These are phyloP conservation scores for Boletus patriciae DNA, from an alignment of 768 basidiomycete genomes.

Conservation along the genomic window DNA sequence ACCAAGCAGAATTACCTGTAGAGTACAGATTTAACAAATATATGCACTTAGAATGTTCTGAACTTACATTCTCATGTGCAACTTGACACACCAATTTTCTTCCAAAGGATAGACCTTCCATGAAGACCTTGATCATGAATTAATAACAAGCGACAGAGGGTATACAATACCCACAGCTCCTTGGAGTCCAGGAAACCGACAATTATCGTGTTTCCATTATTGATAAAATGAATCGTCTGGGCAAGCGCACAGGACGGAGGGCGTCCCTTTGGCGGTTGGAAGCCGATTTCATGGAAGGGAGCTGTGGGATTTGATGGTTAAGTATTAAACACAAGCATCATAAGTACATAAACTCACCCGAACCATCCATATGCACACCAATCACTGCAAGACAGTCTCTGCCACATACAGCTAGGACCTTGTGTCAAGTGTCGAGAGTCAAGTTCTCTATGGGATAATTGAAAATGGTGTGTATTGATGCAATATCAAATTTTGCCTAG, in stretches of 20 bases:
- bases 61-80: not conserved
- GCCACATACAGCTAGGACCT: not conserved
- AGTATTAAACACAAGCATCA: too few relatives aligned
- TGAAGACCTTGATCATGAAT: too few relatives aligned
- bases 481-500: not conserved
- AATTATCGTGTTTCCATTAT: not conserved
- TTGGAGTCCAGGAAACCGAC: not conserved
- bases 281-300: not conserved
- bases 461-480: not conserved
- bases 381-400: too few relatives aligned
- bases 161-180: not conserved
- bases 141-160: too few relatives aligned
- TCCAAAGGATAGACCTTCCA: not conserved
- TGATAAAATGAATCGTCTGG: not conserved
- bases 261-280: not conserved
- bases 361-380: too few relatives aligned
- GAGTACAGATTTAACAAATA: too few relatives aligned
- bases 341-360: too few relatives aligned
- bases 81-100: not conserved
- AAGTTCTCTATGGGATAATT: not conserved
- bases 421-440: too few relatives aligned
- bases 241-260: not conserved
- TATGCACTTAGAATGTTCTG: too few relatives aligned
- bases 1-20: not conserved
- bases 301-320: not conserved